Percentiles rank a stretch among this genome's conserved stretches.
These are phyloP conservation scores for Sphagnum magellanicum DNA, from an alignment of 228 moss, liverwort and hornwort species.

Conservation along the genomic window DNA sequence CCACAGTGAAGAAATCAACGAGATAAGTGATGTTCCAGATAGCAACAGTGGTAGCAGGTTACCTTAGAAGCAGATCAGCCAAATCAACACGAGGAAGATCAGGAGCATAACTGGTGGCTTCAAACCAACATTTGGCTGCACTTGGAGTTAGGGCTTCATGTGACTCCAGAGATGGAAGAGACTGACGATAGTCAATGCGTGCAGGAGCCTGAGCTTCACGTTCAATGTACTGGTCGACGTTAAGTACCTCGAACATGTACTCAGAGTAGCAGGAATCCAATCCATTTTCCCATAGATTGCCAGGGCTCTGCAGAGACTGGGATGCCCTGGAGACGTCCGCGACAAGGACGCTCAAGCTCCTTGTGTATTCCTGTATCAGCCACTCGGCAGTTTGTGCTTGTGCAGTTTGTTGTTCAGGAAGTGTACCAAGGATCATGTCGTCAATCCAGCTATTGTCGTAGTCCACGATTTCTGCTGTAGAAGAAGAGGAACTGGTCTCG, in stretches of 20 bases:
- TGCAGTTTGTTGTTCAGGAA: too few relatives aligned
- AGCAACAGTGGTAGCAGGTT: background rate
- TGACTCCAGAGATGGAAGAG: constrained; percentile 3
- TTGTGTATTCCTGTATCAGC: background rate
- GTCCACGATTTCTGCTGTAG: too few relatives aligned
- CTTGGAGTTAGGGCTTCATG: background rate
- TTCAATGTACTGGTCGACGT: background rate
- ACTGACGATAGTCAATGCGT: background rate
- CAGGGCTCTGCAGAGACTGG: background rate
- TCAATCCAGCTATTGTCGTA: too few relatives aligned
- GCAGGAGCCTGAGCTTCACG: constrained; percentile 7
- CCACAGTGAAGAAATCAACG: too few relatives aligned
- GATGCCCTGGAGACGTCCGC: background rate
- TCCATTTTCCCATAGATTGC: constrained; percentile 9
- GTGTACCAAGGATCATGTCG: too few relatives aligned
- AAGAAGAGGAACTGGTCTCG: too few relatives aligned
- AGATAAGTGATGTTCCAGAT: too few relatives aligned
- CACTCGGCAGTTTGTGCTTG: background rate
- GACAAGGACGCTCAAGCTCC: constrained; percentile 2
- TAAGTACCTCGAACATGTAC: constrained; percentile 4
- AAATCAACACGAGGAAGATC: constrained; percentile 26
- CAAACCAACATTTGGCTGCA: constrained; percentile 6
- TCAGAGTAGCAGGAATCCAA: background rate
- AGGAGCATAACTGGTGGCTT: constrained; percentile 9
- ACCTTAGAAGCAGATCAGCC: constrained; percentile 11